Evolutionary conservation across 768 basidiomycete genomes (phyloP), one percentile per base, ranked within the genome.

Genomic region (Collybia sp.): DNA sequence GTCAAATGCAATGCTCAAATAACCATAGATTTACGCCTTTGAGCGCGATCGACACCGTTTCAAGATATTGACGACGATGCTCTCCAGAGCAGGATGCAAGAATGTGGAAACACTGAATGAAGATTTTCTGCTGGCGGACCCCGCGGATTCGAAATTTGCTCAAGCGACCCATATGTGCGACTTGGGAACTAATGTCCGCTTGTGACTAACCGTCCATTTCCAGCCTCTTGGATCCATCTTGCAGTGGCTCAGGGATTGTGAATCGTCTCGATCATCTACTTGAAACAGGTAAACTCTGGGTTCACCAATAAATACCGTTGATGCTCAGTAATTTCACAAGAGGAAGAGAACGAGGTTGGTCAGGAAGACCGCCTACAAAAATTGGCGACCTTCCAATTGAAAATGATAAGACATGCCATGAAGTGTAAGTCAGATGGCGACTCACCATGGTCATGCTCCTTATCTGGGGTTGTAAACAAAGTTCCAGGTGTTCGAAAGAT

Each of bases 381-480:
- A 54, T 78, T 99, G 9, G 82, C 91, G 2, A 69, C 76, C 13
- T 99, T 99, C 64, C 96, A 99, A 57, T 73, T 93, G 30, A 75
- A 78, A 64, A 92, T 97, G 81, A 80, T 98, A 55, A 80, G 78
- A 59, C 96, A 98, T 59, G 95, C 96, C 13, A 93, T 99, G 86
- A 85, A 83, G 66, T 98, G 93, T 93, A 60, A 57, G 78, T 59
- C 15, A 9, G 43, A 36, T 36, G 44, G 45, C 44, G 34, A 40
- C 45, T 20, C 10, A 41, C 38, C 45, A 45, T n/a, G 44, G 20
- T 39, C 20, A 33, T 37, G 35, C 44, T 46, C 30, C 41, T 38
- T 38, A 10, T 48, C 43, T 31, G 43, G 25, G 36, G 32, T 31
- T 30, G 10, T 19, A 31, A 37, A 33, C 49, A 50, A 61, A 95